Conservation (phyloP, 768 basidiomycete genomes). For the Paxillus rubicundulus region DNA sequence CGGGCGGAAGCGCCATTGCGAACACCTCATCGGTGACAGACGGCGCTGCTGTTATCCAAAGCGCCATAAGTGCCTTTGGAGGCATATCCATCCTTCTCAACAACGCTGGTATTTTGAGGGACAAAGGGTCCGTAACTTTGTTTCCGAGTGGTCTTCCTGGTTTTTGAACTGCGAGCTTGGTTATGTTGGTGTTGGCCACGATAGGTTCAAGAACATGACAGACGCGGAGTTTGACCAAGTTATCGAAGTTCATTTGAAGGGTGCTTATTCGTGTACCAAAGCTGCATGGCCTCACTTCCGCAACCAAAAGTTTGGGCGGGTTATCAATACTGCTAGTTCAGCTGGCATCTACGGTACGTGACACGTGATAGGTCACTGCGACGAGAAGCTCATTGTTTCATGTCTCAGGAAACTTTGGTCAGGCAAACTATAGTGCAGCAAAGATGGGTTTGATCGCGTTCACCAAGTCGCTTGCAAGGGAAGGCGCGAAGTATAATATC, state of each 20-base stretch:
- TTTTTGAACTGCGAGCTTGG: neutral
- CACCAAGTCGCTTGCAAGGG: slow-evolving; percentile 88
- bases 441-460: slow-evolving; percentile 96
- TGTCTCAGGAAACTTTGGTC: slow-evolving; percentile 82
- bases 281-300: slow-evolving; percentile 96
- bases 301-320: slow-evolving; percentile 90
- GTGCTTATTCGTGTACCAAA: slow-evolving; percentile 88
- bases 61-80: slow-evolving; percentile 84
- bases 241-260: slow-evolving; percentile 88
- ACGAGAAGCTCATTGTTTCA: neutral
- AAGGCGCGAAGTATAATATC: slow-evolving; percentile 92
- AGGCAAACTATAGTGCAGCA: slow-evolving; percentile 96
- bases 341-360: slow-evolving; percentile 85
- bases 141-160: neutral
- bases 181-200: neutral
- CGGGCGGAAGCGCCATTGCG: slow-evolving; percentile 84
- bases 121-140: slow-evolving; percentile 56
- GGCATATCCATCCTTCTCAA: slow-evolving; percentile 86
- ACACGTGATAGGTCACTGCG: neutral
- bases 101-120: slow-evolving; percentile 90
- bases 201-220: slow-evolving; percentile 94
- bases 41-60: slow-evolving; percentile 82
- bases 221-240: slow-evolving; percentile 93
- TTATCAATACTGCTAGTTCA: slow-evolving; percentile 93
- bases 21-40: slow-evolving; percentile 88